Base-by-base conservation (phyloP, 495 filamentous ascomycete genomes). In the Hypoxylon fragiforme region DNA sequence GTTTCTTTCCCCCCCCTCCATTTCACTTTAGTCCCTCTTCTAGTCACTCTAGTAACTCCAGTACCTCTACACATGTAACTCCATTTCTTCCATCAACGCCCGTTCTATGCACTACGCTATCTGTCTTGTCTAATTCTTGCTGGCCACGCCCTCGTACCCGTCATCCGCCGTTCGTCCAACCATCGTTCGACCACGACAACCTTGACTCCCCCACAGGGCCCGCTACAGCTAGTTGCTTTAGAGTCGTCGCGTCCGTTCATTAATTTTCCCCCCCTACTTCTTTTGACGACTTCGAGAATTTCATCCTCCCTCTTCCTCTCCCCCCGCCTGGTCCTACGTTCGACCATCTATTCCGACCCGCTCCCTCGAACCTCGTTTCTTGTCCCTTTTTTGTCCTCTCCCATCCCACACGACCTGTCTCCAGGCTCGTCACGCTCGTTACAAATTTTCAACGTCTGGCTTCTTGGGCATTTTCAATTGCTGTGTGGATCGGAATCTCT, bases 361-460 rank as follows among this genome's bases (percentile, higher is more conserved):
- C 37, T 59, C 57, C 35, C 47, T 32, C 13, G 24, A 28, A 37
- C 31, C 34, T 40, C 24, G 43, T 41, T 38, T 41, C 22, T 38
- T 57, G 4, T 4, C 9, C 9, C 9, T 28, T 28, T 28, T 28
- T 28, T 28, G 24, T 28, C 9, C 53, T 20, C 60, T 13, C 38
- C 13, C 42, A 32, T 40, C 35, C 45, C 53, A 39, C 58, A 57
- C 48, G 44, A 47, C 61, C 60, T 63, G 48, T 49, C 44, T 50
- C 49, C 47, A 55, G 55, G 58, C 43, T 45, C n/a, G 47, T 63
- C 51, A 44, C 62, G 65, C 53, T 68, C 62, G 65, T 68, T 68
- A 55, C 56, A 40, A n/a, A 46, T 65, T 59, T 58, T 44, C 36
- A 37, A 46, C 38, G 52, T 52, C 42, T 51, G 54, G 36, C 40